Evolutionary conservation across 2,329 filamentous ascomycete genomes (phyloP), one percentile per base, ranked within the genome.

Genomic region (Leptographium galeiforme): DNA sequence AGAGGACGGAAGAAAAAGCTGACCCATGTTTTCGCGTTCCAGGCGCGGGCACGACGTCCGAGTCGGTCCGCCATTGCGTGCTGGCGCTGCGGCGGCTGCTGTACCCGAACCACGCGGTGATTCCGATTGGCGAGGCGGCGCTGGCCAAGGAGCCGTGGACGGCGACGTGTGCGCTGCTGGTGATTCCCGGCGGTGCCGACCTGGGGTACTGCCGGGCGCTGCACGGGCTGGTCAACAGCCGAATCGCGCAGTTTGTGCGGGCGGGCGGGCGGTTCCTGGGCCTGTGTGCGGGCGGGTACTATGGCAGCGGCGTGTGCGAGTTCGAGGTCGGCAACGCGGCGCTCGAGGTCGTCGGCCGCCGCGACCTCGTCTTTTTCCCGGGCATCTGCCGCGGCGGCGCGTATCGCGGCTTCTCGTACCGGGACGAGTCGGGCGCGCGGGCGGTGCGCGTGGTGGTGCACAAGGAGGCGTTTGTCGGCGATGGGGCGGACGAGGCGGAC

Each of bases 261-360:
- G 77, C 80, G 34, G 93, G 93, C 33, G 93, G 93, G 16, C 74
- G 79, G 0, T 98, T 93, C 64, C 76, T 98, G 2, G 93, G 93
- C 0, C 84, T 98, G 61, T 98, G 93, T 65, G 93, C 93, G 2
- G 93, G 93, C 6, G 93, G 86, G 12, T 98, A 98, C 69, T 98
- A 95, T 62, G 93, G 85, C 25, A 82, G 77, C 59, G 73, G 76
- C 41, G 77, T 75, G 57, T 96, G 91, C 64, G 93, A 98, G 66
- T 98, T 97, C 58, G 91, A 97, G 69, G 83, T 93, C 13, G 89
- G 89, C 2, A 82, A 93, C 63, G 78, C 77, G 59, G 76, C 78
- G 2, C 77, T 97, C 70, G 88, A 95, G 64, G 91, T 98, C 4
- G 72, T 95, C 33, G 93, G 93, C 0, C 76, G 82, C 47, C 77